phyloP scores from a whole-genome alignment of 495 filamentous ascomycete genomes.

The Oidiodendron maius region DNA sequence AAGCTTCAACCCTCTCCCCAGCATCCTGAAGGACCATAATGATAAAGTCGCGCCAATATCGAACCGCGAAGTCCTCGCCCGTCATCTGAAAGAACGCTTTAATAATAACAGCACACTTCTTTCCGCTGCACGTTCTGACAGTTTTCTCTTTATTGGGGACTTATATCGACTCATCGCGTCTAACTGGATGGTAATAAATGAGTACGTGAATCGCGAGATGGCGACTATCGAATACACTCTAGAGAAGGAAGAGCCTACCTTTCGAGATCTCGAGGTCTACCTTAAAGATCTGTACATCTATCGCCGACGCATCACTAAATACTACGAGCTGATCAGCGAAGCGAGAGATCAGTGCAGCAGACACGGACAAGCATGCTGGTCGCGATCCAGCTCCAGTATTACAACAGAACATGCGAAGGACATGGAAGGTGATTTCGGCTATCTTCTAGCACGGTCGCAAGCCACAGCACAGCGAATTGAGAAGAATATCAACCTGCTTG shows the following conservation, averaged over 20 bases:
- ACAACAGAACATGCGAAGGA: slow-evolving; percentile 1
- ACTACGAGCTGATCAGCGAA: slow-evolving; percentile 14
- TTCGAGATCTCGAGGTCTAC: slow-evolving; percentile 9
- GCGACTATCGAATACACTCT: slow-evolving; percentile 16
- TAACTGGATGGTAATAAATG: slow-evolving; percentile 19
- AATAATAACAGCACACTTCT: slow-evolving; percentile 1
- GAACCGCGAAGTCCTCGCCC: background rate
- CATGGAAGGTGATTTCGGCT: slow-evolving; percentile 8
- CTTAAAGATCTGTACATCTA: slow-evolving; percentile 15
- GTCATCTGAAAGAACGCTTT: slow-evolving; percentile 1
- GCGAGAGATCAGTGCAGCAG: slow-evolving; percentile 6
- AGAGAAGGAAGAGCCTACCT: slow-evolving; percentile 11
- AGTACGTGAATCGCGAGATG: slow-evolving; percentile 18
- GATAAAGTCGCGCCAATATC: background rate
- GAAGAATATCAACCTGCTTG: slow-evolving; percentile 13
- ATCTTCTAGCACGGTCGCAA: background rate
- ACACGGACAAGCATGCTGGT: slow-evolving; percentile 5
- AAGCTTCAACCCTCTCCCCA: background rate
- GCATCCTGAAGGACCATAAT: background rate
- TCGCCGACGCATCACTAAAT: slow-evolving; percentile 10
- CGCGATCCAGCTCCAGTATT: background rate
- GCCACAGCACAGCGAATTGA: slow-evolving; percentile 4
- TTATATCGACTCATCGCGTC: slow-evolving; percentile 19
- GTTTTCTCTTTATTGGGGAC: slow-evolving; percentile 11
- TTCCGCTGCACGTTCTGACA: background rate